A percentile compares a stretch with the other conserved stretches of the same genome.
Conservation (phyloP, 2,329 filamentous ascomycete genomes). For the Aspergillus phoenicis region DNA sequence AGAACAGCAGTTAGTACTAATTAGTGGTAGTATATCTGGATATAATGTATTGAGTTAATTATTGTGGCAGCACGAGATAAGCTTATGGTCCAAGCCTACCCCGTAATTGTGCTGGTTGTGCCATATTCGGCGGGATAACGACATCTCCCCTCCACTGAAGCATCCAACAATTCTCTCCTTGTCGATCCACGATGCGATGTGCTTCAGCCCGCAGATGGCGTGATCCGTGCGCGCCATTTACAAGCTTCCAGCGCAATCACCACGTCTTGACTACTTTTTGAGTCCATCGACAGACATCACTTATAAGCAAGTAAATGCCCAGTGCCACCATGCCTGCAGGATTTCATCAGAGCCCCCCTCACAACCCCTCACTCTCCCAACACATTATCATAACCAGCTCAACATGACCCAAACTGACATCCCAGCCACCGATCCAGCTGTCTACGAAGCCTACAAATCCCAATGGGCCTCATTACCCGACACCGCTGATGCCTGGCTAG, state of each 20-base stretch:
- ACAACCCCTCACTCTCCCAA: neutral
- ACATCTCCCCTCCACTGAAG: slow-evolving; percentile 20
- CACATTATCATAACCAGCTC: neutral
- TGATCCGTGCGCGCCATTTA: slow-evolving; percentile 1
- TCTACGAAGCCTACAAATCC: slow-evolving; percentile 46
- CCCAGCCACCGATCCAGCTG: slow-evolving; percentile 40
- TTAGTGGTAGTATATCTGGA: neutral
- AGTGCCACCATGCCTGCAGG: neutral
- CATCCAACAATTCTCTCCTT: neutral
- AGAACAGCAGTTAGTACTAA: neutral
- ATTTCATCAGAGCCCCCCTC: neutral
- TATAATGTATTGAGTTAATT: neutral
- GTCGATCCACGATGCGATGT: neutral
- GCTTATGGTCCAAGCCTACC: neutral
- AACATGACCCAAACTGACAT: slow-evolving; percentile 21
- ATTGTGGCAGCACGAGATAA: neutral
- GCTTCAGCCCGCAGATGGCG: neutral
- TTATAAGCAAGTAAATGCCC: no score
- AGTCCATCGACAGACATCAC: neutral
- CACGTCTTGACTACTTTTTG: neutral
- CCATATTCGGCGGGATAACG: slow-evolving; percentile 17
- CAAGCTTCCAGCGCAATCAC: slow-evolving; percentile 1
- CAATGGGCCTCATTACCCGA: slow-evolving; percentile 42
- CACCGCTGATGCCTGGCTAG: slow-evolving; percentile 49
- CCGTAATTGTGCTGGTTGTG: neutral